These are phyloP conservation scores for Orbilia blumenaviensis DNA, from an alignment of 2,329 filamentous ascomycete genomes.

Conservation along the genomic window DNA sequence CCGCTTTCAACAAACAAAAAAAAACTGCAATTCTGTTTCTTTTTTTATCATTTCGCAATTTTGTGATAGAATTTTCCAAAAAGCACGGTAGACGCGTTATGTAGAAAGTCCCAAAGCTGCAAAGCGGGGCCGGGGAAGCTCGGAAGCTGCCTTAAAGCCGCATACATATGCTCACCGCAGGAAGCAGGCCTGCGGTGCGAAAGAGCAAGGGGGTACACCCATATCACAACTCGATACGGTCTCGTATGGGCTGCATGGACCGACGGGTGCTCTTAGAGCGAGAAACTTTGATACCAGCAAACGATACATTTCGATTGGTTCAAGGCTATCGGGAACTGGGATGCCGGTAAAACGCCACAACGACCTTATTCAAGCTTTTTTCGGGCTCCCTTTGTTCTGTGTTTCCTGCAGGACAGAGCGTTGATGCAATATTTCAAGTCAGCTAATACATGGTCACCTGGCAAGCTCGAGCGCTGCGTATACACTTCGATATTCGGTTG, in stretches of 20 bases:
- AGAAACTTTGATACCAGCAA: not conserved
- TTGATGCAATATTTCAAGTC: constrained; percentile 1
- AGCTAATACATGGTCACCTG: constrained; percentile 10
- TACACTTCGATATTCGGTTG: not conserved
- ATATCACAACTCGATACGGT: not conserved
- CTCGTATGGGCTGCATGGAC: not conserved
- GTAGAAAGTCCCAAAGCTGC: not conserved
- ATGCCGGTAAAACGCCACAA: not conserved
- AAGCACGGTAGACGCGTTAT: too few relatives aligned
- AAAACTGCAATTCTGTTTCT: too few relatives aligned
- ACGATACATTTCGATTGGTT: not conserved
- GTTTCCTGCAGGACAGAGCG: not conserved
- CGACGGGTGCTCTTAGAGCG: not conserved
- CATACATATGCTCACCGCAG: not conserved
- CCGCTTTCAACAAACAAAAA: not conserved
- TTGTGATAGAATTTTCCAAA: constrained; percentile 1
- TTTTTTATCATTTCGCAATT: not conserved
- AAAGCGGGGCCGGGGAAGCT: constrained; percentile 28
- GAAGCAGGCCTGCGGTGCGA: not conserved
- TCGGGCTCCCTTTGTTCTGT: not conserved
- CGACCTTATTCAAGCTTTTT: not conserved
- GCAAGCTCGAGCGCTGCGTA: not conserved
- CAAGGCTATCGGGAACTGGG: not conserved
- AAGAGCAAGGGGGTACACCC: not conserved
- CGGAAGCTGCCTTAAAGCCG: constrained; percentile 8